Evolutionary conservation across 2,329 filamentous ascomycete genomes (phyloP).

Genomic region (Coniochaeta hoffmannii): DNA sequence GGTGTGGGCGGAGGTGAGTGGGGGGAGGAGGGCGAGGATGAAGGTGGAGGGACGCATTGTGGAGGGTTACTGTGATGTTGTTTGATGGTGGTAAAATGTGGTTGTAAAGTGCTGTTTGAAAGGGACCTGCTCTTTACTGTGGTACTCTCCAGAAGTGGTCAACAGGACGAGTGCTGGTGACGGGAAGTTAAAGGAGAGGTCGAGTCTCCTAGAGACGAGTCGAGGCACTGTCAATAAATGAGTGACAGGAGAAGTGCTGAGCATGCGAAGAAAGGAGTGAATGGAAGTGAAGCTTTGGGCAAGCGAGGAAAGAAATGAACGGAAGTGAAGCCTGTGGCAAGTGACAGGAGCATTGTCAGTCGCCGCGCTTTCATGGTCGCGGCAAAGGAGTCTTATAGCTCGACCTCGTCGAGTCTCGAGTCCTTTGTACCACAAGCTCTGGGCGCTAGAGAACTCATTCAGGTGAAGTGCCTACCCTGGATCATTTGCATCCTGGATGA

Average conservation of each 20-base stretch:
- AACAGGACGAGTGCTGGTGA: background rate
- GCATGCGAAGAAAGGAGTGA: background rate
- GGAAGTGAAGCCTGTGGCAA: background rate
- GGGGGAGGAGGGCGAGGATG: slow-evolving; percentile 25
- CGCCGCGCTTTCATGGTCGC: background rate
- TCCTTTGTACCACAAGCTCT: background rate
- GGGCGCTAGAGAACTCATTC: too few relatives aligned
- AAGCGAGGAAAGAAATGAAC: background rate
- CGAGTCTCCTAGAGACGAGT: background rate
- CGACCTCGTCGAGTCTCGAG: too few relatives aligned
- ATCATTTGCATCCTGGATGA: background rate
- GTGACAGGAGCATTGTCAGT: background rate
- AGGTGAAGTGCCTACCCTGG: too few relatives aligned
- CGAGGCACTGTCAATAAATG: background rate
- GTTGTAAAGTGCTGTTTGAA: background rate
- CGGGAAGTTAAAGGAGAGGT: background rate
- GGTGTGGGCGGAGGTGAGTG: slow-evolving; percentile 46
- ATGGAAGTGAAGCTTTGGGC: background rate
- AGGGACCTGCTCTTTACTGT: background rate
- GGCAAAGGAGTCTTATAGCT: background rate
- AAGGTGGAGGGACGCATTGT: slow-evolving; percentile 28
- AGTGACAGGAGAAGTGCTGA: too few relatives aligned
- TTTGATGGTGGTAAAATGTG: slow-evolving; percentile 3
- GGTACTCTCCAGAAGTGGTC: background rate
- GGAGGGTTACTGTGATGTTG: slow-evolving; percentile 4